These are phyloP conservation scores for Apiotrichum brassicae DNA, from an alignment of 1,284 basidiomycete species.

Conservation along the genomic window DNA sequence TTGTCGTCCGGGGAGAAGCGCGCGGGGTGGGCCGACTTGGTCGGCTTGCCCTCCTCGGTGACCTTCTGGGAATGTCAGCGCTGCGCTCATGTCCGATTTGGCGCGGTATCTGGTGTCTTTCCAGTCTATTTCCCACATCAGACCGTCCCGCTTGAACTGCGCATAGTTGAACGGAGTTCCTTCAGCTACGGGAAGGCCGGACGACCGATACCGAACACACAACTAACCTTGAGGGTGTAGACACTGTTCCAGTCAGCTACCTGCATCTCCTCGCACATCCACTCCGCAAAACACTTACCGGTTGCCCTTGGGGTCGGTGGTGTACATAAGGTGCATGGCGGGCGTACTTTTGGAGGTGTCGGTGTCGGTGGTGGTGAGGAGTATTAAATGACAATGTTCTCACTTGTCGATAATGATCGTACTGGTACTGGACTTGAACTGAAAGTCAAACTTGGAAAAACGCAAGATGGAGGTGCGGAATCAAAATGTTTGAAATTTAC, in stretches of 20 bases:
- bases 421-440: too few relatives aligned
- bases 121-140: too few relatives aligned
- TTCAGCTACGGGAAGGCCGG: neutral
- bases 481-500: too few relatives aligned
- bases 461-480: too few relatives aligned
- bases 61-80: constrained; percentile 59
- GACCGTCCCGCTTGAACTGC: too few relatives aligned
- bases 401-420: too few relatives aligned
- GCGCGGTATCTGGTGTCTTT: neutral
- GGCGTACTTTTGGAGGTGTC: constrained; percentile 7
- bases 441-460: too few relatives aligned
- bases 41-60: constrained; percentile 69
- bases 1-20: constrained; percentile 97
- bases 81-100: neutral
- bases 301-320: constrained; percentile 68
- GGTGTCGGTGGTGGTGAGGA: neutral
- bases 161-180: neutral
- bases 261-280: neutral
- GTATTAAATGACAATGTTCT: neutral
- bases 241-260: constrained; percentile 34
- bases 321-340: constrained; percentile 92
- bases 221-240: constrained; percentile 78
- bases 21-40: constrained; percentile 91
- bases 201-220: neutral
- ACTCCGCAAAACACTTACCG: constrained; percentile 25